phyloP scores from a whole-genome alignment of 495 filamentous ascomycete genomes.

The Choiromyces venosus region DNA sequence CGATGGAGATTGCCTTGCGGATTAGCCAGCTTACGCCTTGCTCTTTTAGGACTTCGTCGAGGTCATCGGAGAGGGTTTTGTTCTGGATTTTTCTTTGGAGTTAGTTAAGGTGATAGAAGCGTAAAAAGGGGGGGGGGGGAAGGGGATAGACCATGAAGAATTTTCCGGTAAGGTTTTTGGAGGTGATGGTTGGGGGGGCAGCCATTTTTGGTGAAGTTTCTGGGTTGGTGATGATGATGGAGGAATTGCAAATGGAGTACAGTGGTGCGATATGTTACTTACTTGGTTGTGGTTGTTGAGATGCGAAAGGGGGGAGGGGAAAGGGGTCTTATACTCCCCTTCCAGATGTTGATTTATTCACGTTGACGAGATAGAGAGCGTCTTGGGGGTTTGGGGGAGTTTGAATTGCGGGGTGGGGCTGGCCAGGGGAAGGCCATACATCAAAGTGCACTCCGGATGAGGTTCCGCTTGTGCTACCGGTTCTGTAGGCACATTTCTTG shows the following conservation, averaged over 20 bases:
- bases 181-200: conserved; percentile 65
- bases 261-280: neutral
- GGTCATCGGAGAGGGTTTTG: conserved; percentile 66
- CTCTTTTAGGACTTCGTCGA: conserved; percentile 66
- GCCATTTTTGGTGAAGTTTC: conserved; percentile 59
- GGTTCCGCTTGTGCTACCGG: neutral
- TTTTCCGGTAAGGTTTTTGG: conserved; percentile 67
- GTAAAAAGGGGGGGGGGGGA: neutral
- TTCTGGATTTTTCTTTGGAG: conserved; percentile 52
- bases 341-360: neutral
- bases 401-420: neutral
- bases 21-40: conserved; percentile 80
- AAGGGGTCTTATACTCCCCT: neutral
- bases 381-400: neutral
- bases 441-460: neutral
- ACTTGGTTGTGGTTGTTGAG: neutral
- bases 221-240: neutral
- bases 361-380: neutral
- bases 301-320: neutral
- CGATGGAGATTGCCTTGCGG: conserved; percentile 67
- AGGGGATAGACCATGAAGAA: conserved; percentile 65
- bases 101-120: conserved; percentile 8
- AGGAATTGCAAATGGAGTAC: neutral
- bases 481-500: too few relatives aligned
- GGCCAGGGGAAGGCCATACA: neutral